A percentile compares a stretch with the other conserved stretches of the same genome.
Conservation (phyloP, 2,329 filamentous ascomycete species). For the Thyridium curvatum region DNA sequence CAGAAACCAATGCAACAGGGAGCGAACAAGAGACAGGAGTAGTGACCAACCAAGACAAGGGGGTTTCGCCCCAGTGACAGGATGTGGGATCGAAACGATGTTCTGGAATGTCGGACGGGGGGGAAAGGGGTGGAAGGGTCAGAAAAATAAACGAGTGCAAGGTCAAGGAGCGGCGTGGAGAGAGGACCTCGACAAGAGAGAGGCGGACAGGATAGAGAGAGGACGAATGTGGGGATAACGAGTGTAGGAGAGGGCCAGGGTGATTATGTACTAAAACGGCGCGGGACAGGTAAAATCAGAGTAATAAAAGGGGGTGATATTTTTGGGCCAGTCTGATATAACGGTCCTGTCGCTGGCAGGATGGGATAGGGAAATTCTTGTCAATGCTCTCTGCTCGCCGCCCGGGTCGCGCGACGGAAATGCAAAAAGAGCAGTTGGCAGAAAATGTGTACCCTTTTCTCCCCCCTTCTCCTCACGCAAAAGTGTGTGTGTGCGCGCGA, state of each 20-base stretch:
- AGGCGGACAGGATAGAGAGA: slow-evolving; percentile 5
- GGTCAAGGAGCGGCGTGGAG: slow-evolving; percentile 1
- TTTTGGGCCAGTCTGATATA: slow-evolving; percentile 22
- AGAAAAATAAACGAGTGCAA: neutral
- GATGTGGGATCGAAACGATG: too few relatives aligned
- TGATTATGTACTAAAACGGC: slow-evolving; percentile 21
- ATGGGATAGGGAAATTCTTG: slow-evolving; percentile 1
- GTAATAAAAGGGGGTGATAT: slow-evolving; percentile 19
- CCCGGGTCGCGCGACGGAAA: too few relatives aligned
- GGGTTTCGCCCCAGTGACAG: too few relatives aligned
- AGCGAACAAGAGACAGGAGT: too few relatives aligned
- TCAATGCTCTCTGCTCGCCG: slow-evolving; percentile 1
- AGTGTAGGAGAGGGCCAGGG: slow-evolving; percentile 13
- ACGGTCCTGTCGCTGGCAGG: slow-evolving; percentile 4
- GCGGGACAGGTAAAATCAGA: slow-evolving; percentile 19
- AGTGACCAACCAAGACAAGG: too few relatives aligned
- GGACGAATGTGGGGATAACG: slow-evolving; percentile 12
- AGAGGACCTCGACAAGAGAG: slow-evolving; percentile 3
- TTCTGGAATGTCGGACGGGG: too few relatives aligned
- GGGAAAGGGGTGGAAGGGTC: neutral
- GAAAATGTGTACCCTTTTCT: slow-evolving; percentile 1
- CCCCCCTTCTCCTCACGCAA: too few relatives aligned
- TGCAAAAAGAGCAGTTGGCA: slow-evolving; percentile 7
- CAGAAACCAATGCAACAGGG: too few relatives aligned
- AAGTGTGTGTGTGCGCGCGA: too few relatives aligned